These are phyloP conservation scores for Ophiocordyceps camponoti-leonardi DNA, from an alignment of 2,329 filamentous ascomycete genomes.

Conservation along the genomic window DNA sequence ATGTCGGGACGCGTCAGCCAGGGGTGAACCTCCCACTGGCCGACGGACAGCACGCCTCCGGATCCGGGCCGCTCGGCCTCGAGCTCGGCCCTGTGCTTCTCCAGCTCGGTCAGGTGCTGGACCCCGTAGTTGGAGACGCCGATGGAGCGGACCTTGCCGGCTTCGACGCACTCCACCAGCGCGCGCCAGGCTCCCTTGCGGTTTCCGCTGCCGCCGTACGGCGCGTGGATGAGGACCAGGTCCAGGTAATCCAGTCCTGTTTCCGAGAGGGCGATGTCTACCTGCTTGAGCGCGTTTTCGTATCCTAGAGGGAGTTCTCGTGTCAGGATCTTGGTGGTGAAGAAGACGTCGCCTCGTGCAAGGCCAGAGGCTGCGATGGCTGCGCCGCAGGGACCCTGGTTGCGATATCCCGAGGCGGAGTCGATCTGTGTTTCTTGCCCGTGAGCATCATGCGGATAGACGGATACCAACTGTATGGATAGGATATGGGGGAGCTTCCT, in stretches of 20 bases:
- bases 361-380: constrained; percentile 24
- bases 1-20: constrained; percentile 74
- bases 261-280: constrained; percentile 44
- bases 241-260: constrained; percentile 51
- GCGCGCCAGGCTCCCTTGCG: constrained; percentile 45
- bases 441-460: not conserved
- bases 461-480: not conserved
- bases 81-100: constrained; percentile 40
- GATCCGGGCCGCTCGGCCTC: constrained; percentile 41
- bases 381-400: constrained; percentile 30
- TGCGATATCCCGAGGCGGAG: constrained; percentile 32
- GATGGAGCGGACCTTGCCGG: constrained; percentile 42
- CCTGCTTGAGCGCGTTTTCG: constrained; percentile 42
- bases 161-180: constrained; percentile 45
- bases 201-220: constrained; percentile 35
- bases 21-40: constrained; percentile 81
- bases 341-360: constrained; percentile 32
- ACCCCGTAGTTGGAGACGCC: constrained; percentile 51
- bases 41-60: constrained; percentile 61
- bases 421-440: constrained; percentile 22
- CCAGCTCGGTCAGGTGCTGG: constrained; percentile 43
- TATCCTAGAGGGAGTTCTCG: constrained; percentile 30
- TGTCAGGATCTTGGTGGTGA: constrained; percentile 38
- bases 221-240: constrained; percentile 44
- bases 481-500: constrained; percentile 2